Percentiles rank a stretch among this genome's conserved stretches.
These are phyloP conservation scores for Bipolaris cookei DNA, from an alignment of 2,329 filamentous ascomycete genomes.

Conservation along the genomic window DNA sequence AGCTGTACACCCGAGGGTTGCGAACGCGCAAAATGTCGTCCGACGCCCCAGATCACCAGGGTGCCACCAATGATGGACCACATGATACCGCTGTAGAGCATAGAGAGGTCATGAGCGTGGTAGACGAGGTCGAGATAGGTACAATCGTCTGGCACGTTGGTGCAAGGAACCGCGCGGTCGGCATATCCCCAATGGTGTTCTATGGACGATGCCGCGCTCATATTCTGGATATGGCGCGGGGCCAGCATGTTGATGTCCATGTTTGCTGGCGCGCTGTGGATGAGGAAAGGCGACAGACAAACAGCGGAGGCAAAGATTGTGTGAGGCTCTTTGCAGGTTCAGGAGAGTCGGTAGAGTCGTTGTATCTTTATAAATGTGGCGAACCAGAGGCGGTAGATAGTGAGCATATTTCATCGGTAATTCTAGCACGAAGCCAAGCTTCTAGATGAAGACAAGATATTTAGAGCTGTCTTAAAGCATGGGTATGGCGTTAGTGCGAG, in stretches of 20 bases:
- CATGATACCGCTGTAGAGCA: constrained; percentile 63
- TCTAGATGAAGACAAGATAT: constrained; percentile 17
- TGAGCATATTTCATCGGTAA: constrained; percentile 16
- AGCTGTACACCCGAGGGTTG: constrained; percentile 37
- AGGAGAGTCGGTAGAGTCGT: not conserved
- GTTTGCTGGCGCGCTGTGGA: constrained; percentile 8
- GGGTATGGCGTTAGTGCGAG: constrained; percentile 25
- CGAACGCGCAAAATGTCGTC: constrained; percentile 39
- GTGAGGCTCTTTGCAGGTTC: not conserved
- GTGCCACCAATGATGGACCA: constrained; percentile 62
- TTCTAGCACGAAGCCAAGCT: constrained; percentile 23
- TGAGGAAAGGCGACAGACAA: constrained; percentile 11
- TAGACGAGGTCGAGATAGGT: constrained; percentile 65
- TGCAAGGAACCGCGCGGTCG: constrained; percentile 62
- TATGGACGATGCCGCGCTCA: constrained; percentile 47
- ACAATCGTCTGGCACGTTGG: constrained; percentile 64
- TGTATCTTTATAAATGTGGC: constrained; percentile 21
- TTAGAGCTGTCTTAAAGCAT: constrained; percentile 6
- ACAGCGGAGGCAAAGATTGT: constrained; percentile 17
- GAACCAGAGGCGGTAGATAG: not conserved
- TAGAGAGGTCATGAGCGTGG: constrained; percentile 59
- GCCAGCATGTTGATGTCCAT: constrained; percentile 32
- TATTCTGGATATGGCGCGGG: constrained; percentile 54
- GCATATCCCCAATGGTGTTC: constrained; percentile 65
- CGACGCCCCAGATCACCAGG: constrained; percentile 53